Percentiles rank a stretch among this genome's conserved stretches.
Evolutionary conservation across 2,329 filamentous ascomycete genomes (phyloP).

Genomic region (Aspergillus neoniger): DNA sequence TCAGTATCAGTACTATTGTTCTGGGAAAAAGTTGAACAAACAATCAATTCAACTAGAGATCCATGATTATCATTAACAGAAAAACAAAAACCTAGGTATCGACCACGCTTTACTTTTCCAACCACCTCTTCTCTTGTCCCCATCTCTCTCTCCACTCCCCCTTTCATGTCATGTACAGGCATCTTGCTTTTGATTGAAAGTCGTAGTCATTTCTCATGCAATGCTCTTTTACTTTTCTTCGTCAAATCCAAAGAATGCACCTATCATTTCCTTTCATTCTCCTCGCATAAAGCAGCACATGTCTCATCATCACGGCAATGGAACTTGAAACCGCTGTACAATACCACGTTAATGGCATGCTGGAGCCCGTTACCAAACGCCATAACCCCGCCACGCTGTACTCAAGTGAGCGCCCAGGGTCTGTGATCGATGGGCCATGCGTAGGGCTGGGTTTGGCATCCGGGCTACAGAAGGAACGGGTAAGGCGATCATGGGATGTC

Average conservation of each 20-base stretch:
- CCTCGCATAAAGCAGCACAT: not conserved
- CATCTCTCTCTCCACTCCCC: not conserved
- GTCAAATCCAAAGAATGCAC: not conserved
- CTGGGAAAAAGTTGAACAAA: not conserved
- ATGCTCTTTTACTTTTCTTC: constrained; percentile 2
- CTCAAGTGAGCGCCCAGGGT: not conserved
- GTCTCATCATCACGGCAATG: not conserved
- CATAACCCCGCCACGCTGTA: not conserved
- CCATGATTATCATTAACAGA: constrained; percentile 17
- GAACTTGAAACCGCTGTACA: not conserved
- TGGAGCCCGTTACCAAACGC: not conserved
- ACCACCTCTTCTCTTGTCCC: not conserved
- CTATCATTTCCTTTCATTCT: not conserved
- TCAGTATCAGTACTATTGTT: too few species aligned
- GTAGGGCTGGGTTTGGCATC: not conserved
- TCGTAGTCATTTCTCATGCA: constrained; percentile 31
- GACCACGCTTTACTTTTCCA: constrained; percentile 21
- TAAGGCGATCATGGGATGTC: constrained; percentile 67
- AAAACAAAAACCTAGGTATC: constrained; percentile 25
- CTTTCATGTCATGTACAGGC: constrained; percentile 33
- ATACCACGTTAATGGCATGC: not conserved
- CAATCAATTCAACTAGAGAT: constrained; percentile 18
- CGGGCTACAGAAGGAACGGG: not conserved
- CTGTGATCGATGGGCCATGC: not conserved
- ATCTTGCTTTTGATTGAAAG: constrained; percentile 22